Conservation (phyloP, 129 eudicot genomes). For the Arctium minus region DNA sequence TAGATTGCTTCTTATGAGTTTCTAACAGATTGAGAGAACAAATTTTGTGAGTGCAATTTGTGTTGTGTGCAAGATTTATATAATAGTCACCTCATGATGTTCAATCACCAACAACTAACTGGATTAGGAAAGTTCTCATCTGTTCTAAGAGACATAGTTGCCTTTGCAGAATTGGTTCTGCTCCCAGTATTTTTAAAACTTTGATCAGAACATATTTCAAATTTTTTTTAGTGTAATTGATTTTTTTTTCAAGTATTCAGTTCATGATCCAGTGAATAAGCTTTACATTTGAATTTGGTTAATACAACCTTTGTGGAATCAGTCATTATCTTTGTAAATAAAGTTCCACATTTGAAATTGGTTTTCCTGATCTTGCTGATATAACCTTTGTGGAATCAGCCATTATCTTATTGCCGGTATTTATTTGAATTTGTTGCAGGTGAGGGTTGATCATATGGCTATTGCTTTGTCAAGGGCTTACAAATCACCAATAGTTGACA, state of each 20-base stretch:
- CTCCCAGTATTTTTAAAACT: too few species aligned
- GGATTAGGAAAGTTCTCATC: too few species aligned
- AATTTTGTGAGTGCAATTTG: neutral
- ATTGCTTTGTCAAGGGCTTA: conserved; percentile 88
- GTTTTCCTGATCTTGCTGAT: neutral
- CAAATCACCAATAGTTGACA: conserved; percentile 87
- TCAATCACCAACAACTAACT: too few species aligned
- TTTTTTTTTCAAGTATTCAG: neutral
- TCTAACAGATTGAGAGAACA: conserved; percentile 16
- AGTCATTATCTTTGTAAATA: neutral
- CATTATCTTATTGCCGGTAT: neutral
- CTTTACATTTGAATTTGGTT: neutral
- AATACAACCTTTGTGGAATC: neutral
- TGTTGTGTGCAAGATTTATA: neutral
- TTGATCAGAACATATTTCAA: too few species aligned
- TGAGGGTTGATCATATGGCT: conserved; percentile 93
- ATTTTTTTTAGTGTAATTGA: neutral
- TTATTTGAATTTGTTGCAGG: conserved; percentile 41
- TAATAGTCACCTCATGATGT: neutral
- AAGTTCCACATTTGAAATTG: neutral
- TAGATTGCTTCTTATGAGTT: conserved; percentile 15
- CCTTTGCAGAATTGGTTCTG: too few species aligned
- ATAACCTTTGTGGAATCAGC: neutral
- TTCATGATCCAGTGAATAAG: neutral
- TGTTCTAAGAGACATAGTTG: too few species aligned